Base-by-base conservation (phyloP, 257 asterid species). In the Nicotiana otophora region DNA sequence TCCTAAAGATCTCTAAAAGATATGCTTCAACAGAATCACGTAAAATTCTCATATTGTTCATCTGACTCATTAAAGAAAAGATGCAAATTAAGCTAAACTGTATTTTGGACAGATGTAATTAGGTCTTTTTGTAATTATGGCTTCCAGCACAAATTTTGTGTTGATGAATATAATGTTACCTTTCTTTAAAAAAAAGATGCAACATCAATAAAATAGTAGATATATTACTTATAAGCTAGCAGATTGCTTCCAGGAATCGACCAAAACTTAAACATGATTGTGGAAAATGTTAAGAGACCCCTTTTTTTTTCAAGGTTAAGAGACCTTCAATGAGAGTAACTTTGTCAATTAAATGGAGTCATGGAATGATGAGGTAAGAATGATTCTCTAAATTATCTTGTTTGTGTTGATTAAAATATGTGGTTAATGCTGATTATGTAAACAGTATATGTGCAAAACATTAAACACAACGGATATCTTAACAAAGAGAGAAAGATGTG, bases 21-120 rank as follows among this genome's bases (percentile, higher is more conserved):
- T 46, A 46, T 10, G 7, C 60, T 23, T 46, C 60, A 72, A 72
- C 78, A 72, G 26, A 72, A 72, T 72, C 79, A 72, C 51, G 61
- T 72, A 72, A 72, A 72, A 46, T 72, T 72, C 79, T 72, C 12
- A 9, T 72, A 23, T 46, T 72, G 79, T 72, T 72, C 79, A 72
- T 72, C 79, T 46, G 20, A 46, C 61, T 23, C 4, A 23, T 11
- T 23, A 72, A 72, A 23, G 39, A 72, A 46, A 46, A 42, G 51
- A 42, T 42, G 51, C 51, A 42, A 2, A 42, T 42, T 42, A 42
- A 42, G 51, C 51, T 42, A 42, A 42, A 42, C 51, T 9, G 12
- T 42, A 42, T 42, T 42, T 42, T 42, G 51, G 51, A 42, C 12
- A 42, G 51, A 42, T 9, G 51, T 42, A 42, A 42, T 9, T 42